Evolutionary conservation across 2,329 filamentous ascomycete species (phyloP), one percentile per base, ranked within the genome.

Genomic region (Clonostachys solani): DNA sequence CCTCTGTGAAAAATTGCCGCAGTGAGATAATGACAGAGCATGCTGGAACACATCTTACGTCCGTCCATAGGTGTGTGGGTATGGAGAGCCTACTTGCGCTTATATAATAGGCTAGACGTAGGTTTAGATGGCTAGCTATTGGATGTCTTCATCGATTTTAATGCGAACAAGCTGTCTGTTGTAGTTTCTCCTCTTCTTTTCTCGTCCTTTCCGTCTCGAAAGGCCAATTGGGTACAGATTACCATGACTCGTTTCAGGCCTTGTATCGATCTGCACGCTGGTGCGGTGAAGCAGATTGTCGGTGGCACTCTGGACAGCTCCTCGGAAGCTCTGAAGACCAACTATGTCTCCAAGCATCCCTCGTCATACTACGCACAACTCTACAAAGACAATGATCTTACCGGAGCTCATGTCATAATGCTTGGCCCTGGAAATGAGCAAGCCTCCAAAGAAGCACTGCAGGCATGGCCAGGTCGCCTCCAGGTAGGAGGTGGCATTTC

Each of bases 271-370:
- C 81, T 99, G 46, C 94, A 99, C 67, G 86, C 92, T n/a, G 94
- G 94, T 13, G 86, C 92, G 63, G 94, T 99, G 50, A 99, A 99
- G 74, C 94, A 99, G 68, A 99, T 99, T 57, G 92, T 99, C 38
- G 94, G 94, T 56, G 92, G 94, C 50, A 97, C 94, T 2, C 80
- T 99, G 52, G 86, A 87, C 69, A 80, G 80, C 62, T 66, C 77
- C 9, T 80, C 80, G 2, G 65, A 76, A 7, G 75, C 80, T 48
- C 78, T 97, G 48, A 87, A 90, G 71, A 97, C 92, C 43, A 99
- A 99, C 69, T 92, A 90, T 72, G 86, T 96, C 51, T 96, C 94
- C 10, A 80, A 84, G 43, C 84, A 92, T 51, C 87, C 92, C 10
- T 83, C 94, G 3, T 80, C 81, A 5, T 78, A 96, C 71, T 99